Evolutionary conservation across 257 asterid genomes (phyloP).

Genomic region (Solanum peruvianum): DNA sequence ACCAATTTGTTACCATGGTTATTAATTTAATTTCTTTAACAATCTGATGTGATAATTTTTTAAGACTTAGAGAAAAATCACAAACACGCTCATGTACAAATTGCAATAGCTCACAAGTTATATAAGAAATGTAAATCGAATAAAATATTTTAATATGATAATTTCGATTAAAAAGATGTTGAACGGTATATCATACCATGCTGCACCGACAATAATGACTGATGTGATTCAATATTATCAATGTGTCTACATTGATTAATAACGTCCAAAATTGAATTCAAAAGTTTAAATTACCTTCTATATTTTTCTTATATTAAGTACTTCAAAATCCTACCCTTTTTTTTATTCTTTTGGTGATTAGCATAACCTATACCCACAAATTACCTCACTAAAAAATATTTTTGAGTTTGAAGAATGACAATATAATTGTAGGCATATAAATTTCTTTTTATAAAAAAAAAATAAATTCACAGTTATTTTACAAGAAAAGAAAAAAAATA

Average conservation of each 20-base stretch:
- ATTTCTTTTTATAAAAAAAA: too few species aligned
- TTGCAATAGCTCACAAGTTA: neutral
- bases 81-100: neutral
- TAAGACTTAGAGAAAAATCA: too few species aligned
- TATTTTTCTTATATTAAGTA: neutral
- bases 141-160: rapidly evolving
- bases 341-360: neutral
- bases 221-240: neutral
- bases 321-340: neutral
- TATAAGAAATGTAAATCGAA: too few species aligned
- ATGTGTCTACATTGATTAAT: neutral
- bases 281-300: neutral
- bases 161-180: rapidly evolving
- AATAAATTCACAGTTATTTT: neutral
- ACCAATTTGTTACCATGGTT: neutral
- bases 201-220: neutral
- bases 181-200: neutral
- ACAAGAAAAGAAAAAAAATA: neutral
- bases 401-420: neutral
- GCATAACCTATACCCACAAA: neutral
- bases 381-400: neutral
- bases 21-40: neutral
- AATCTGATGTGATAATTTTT: neutral
- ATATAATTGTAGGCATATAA: neutral
- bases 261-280: neutral